phyloP scores from a whole-genome alignment of 2,329 filamentous ascomycete genomes.

The Aspergillus costaricaensis region DNA sequence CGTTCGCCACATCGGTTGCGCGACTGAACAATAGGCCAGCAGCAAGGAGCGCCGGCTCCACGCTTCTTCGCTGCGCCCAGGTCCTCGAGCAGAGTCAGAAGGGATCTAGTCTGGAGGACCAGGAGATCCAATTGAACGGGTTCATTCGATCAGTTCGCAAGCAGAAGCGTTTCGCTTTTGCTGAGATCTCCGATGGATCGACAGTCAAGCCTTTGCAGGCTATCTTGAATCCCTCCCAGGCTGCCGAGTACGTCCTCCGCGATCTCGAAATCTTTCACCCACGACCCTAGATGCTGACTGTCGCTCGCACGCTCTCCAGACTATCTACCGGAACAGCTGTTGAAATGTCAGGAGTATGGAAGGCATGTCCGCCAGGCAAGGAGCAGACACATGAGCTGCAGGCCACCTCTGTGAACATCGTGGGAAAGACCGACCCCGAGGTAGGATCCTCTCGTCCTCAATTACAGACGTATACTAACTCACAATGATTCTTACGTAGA shows the following conservation, averaged over 20 bases:
- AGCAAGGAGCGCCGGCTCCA: constrained; percentile 18
- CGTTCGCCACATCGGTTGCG: constrained; percentile 39
- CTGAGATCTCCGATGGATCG: constrained; percentile 84
- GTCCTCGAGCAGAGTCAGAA: constrained; percentile 37
- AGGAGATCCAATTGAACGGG: constrained; percentile 65
- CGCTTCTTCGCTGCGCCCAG: constrained; percentile 40
- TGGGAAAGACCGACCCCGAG: constrained; percentile 77
- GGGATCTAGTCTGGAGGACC: constrained; percentile 35
- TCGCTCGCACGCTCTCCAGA: constrained; percentile 49
- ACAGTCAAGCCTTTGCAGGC: constrained; percentile 77
- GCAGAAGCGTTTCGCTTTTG: constrained; percentile 82
- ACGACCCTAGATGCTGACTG: neutral
- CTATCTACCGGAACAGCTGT: constrained; percentile 81
- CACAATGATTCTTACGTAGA: constrained; percentile 52
- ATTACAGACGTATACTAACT: neutral
- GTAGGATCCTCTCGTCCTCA: constrained; percentile 53
- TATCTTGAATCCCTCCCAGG: constrained; percentile 70
- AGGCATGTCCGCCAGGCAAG: constrained; percentile 64
- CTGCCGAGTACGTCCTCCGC: constrained; percentile 64
- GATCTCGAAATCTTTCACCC: neutral
- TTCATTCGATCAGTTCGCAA: constrained; percentile 82
- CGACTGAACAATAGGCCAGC: constrained; percentile 32
- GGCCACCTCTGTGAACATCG: constrained; percentile 66
- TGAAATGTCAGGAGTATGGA: constrained; percentile 75
- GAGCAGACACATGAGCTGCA: constrained; percentile 79